Evolutionary conservation across 805 yeast genomes (phyloP).

Genomic region (Clavispora santaluciae): DNA sequence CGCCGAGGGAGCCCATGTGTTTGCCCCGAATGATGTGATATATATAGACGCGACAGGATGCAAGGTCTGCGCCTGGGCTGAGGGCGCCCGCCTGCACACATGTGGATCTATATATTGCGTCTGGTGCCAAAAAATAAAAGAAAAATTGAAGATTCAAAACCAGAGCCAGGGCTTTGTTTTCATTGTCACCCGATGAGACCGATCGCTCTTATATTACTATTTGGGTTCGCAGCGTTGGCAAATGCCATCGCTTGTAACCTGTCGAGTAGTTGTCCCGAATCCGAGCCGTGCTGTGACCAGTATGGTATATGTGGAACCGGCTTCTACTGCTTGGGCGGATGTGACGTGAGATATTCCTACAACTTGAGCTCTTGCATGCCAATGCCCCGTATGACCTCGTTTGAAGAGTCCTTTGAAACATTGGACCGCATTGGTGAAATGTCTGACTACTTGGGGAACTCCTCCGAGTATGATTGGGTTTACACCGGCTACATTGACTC

Average conservation of each 20-base stretch:
- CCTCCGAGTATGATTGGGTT: conserved; percentile 62
- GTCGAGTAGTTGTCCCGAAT: conserved; percentile 63
- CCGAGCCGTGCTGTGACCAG: conserved; percentile 79
- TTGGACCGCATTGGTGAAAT: conserved; percentile 22
- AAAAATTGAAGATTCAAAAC: neutral
- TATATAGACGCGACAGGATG: too few relatives aligned
- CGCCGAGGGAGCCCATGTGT: too few relatives aligned
- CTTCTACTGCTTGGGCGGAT: conserved; percentile 75
- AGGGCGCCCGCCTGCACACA: neutral
- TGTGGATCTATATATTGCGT: neutral
- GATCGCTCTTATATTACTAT: neutral
- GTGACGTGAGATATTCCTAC: conserved; percentile 72
- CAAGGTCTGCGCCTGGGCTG: too few relatives aligned
- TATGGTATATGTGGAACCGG: conserved; percentile 81
- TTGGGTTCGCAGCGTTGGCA: neutral
- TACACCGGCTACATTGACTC: conserved; percentile 55
- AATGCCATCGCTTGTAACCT: conserved; percentile 42
- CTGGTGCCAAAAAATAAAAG: neutral
- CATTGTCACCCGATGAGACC: neutral
- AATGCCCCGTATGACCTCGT: conserved; percentile 64
- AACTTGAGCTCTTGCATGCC: conserved; percentile 75
- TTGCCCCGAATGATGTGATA: too few relatives aligned
- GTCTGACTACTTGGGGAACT: conserved; percentile 61
- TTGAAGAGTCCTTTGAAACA: conserved; percentile 38
- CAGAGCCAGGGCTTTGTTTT: neutral